phyloP scores from a whole-genome alignment of 1,284 basidiomycete species.

The Ustilago esculenta region DNA sequence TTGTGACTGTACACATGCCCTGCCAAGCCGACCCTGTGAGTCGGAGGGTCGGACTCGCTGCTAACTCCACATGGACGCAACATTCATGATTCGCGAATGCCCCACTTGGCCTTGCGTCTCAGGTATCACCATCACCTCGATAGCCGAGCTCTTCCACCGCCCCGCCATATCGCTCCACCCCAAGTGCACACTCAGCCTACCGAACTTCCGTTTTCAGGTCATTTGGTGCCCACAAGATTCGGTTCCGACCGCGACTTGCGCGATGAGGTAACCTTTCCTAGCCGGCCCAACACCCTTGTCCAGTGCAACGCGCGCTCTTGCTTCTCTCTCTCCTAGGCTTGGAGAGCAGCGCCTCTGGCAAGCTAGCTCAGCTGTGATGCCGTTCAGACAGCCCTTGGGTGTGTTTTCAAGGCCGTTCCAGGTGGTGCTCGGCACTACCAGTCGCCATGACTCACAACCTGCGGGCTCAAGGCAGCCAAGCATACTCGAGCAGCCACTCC shows the following conservation, averaged over 20 bases:
- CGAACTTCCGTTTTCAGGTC: not conserved
- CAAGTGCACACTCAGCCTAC: not conserved
- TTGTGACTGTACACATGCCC: too few species aligned
- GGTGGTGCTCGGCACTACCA: conserved; percentile 27
- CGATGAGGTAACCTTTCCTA: conserved; percentile 2
- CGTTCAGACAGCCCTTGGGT: conserved; percentile 6
- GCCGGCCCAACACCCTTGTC: not conserved
- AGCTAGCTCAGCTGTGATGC: conserved; percentile 1
- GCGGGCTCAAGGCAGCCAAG: conserved; percentile 4
- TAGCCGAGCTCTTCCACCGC: too few species aligned
- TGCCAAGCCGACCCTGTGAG: too few species aligned
- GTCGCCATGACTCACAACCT: not conserved
- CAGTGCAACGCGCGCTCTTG: not conserved
- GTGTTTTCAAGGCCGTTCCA: conserved; percentile 13
- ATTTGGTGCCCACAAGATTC: not conserved
- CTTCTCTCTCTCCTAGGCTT: too few species aligned
- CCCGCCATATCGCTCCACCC: not conserved
- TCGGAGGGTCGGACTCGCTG: too few species aligned
- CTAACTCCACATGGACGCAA: too few species aligned
- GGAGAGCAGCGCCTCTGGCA: too few species aligned
- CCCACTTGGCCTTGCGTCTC: too few species aligned
- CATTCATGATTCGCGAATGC: too few species aligned
- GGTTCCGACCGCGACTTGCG: not conserved
- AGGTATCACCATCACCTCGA: too few species aligned
- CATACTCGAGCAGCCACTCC: not conserved